phyloP scores from a whole-genome alignment of 2,329 filamentous ascomycete species.

The Macrophomina pseudophaseolina region DNA sequence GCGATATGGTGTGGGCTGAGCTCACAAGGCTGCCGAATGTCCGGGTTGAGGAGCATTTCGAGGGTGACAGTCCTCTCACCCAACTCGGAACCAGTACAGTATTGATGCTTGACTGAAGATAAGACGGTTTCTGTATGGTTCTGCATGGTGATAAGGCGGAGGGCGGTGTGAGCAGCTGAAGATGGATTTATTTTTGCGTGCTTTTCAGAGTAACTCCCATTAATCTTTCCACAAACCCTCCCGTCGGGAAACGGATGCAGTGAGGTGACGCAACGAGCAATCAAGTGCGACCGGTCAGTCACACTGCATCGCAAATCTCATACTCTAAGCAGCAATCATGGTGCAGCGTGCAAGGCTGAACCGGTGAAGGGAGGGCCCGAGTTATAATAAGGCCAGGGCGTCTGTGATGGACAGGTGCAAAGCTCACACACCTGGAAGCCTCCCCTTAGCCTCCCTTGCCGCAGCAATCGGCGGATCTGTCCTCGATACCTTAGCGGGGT shows the following conservation, averaged over 20 bases:
- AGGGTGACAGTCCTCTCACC: background rate
- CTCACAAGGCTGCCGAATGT: background rate
- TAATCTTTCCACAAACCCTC: no score
- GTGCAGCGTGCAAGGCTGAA: background rate
- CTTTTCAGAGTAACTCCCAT: background rate
- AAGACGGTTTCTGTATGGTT: background rate
- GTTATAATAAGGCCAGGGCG: background rate
- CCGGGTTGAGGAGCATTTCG: background rate
- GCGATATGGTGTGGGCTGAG: conserved; percentile 2
- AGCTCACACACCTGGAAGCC: no score
- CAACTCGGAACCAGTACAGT: background rate
- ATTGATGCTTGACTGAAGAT: background rate
- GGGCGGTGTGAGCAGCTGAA: background rate
- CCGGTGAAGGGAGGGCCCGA: background rate
- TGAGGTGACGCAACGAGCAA: background rate
- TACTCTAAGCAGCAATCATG: background rate
- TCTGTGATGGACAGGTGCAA: background rate
- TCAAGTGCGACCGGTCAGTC: no score
- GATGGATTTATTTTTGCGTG: background rate
- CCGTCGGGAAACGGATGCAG: background rate
- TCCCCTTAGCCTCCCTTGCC: no score
- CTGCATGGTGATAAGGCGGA: background rate
- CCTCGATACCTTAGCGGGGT: no score
- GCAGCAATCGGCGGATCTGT: no score
- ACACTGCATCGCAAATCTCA: background rate